Base-by-base conservation (phyloP, 768 basidiomycete species). In the Serpula lacrymans region DNA sequence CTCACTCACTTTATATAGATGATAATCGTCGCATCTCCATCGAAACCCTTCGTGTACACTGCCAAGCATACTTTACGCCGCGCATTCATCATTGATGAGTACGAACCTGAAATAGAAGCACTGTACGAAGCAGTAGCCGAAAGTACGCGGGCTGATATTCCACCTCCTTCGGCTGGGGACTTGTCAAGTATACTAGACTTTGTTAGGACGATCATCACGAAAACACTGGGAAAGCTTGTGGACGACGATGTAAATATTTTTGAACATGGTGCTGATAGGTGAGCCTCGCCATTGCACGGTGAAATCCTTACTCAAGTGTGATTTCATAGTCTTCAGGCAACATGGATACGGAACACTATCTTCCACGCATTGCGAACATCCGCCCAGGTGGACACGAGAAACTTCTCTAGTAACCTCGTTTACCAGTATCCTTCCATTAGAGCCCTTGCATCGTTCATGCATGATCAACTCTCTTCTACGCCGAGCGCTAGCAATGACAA, bases 31-130 rank as follows among this genome's bases (percentile, higher is more conserved):
- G 48, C 65, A 1, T 56, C 54, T 3, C 63, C 67, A 0, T 50
- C 55, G 4, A 69, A 69, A 39, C 72, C 73, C 1, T 72, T 76
- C 42, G 52, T 49, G 5, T 65, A 65, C 35, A 74, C 71, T 0
- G 54, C 64, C 1, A 76, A 76, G 53, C 60, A 59, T 22, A 68
- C 67, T 0, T 47, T 64, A 1, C 54, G 64, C 14, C 62, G 72
- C 10, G 58, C 62, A 16, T 58, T 54, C 12, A 61, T 69, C 21
- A 46, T 73, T 21, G 51, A 52, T 9, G 52, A 58, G 1, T 74
- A 76, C 45, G 58, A 57, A 6, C 42, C 50, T 0, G 75, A 76
- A 43, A 73, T 74, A 38, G 52, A 69, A 23, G 57, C 53, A 1
- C 27, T 64, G 9, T 74, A 74, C 43, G 48, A 54, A 3, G 37